These are phyloP conservation scores for Apiospora saccharicola DNA, from an alignment of 2,329 filamentous ascomycete genomes.

Conservation along the genomic window DNA sequence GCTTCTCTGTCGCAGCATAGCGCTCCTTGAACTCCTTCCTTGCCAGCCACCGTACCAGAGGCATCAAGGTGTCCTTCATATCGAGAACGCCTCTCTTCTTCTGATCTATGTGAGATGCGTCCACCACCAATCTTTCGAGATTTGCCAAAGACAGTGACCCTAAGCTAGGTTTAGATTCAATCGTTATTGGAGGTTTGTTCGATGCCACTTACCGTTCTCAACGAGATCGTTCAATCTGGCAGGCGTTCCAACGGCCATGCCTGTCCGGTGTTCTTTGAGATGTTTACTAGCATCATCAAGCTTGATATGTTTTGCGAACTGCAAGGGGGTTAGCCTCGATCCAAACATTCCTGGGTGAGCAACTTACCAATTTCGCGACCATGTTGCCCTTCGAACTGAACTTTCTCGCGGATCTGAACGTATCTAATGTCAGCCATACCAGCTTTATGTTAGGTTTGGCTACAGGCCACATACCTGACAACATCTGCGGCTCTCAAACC, in stretches of 20 bases:
- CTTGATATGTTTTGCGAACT: conserved; percentile 98
- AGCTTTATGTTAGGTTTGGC: not conserved
- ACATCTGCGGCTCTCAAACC: conserved; percentile 88
- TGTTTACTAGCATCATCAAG: conserved; percentile 83
- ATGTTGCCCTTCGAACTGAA: conserved; percentile 81
- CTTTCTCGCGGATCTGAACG: conserved; percentile 70
- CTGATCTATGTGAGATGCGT: conserved; percentile 91
- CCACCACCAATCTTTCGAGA: conserved; percentile 82
- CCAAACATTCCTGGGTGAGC: not conserved
- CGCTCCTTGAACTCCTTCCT: conserved; percentile 74
- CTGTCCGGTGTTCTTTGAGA: conserved; percentile 73
- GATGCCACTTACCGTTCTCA: conserved; percentile 70
- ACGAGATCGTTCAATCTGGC: conserved; percentile 82
- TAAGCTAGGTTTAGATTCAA: conserved; percentile 35
- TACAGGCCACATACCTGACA: conserved; percentile 61
- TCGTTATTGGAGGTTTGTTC: not conserved
- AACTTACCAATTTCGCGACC: conserved; percentile 78
- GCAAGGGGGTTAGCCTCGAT: conserved; percentile 22
- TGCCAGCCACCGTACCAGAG: conserved; percentile 77
- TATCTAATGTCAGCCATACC: not conserved
- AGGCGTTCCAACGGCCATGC: conserved; percentile 91
- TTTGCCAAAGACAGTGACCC: conserved; percentile 75
- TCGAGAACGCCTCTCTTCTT: conserved; percentile 95
- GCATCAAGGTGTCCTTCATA: conserved; percentile 91
- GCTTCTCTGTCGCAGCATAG: conserved; percentile 66